Evolutionary conservation across 2,329 filamentous ascomycete species (phyloP), one percentile per base, ranked within the genome.

Genomic region (Sphaerulina musiva): DNA sequence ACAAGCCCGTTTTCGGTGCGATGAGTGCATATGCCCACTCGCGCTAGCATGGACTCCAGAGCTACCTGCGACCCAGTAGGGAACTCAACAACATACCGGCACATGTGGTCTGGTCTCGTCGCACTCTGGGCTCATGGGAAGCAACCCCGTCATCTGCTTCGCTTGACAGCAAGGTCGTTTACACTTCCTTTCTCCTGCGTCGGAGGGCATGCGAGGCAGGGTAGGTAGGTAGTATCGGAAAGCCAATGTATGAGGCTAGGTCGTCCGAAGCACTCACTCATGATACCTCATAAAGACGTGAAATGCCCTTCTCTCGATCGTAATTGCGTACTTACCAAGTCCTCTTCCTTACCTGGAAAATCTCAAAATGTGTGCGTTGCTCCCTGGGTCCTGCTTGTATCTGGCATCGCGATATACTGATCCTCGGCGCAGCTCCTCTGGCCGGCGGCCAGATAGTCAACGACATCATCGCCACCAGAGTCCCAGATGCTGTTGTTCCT

Each of bases 391-490:
- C 14, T 17, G 14, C 14, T 20, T 20, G 20, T 2, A 20, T 20
- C 3, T 20, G 20, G 2, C 20, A 20, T 20, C 20, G 20, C 20
- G 20, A 20, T 20, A 20, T 36, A 36, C 32, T 36, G 32, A 32
- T 43, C 29, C 2, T 14, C 2, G 5, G 4, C 6, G 47, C 38
- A 56, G 48, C 49, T 14, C 44, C 29, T 26, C 32, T 39, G 8
- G 32, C 39, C 11, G 48, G 32, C n/a, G 39, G 44, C 12, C 49
- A 52, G 10, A 26, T 54, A 34, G 75, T 80, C 14, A 77, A 78
- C 4, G 59, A 82, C 17, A 73, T 81, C 39, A 77, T 63, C 42
- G 53, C 59, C 3, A 56, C 58, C 8, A 32, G 50, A 1, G 40
- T 55, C 4, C 58, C 63, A 7, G 32, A 32, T 3, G 61, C 58